Evolutionary conservation across 495 filamentous ascomycete species (phyloP).

Genomic region (Xanthoparmelia taractica): DNA sequence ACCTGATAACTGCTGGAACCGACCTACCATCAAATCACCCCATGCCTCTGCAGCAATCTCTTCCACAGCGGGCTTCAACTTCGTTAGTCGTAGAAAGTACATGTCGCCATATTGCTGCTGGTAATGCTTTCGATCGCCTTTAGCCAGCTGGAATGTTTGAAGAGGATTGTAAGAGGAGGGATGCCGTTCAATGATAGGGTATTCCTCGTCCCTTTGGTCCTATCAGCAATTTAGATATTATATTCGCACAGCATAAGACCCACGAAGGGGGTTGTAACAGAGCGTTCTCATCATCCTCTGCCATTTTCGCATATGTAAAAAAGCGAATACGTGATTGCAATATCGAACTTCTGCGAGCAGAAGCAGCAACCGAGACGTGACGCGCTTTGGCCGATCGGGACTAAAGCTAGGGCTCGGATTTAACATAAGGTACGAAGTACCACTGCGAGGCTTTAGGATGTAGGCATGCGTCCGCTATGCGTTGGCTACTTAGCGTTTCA

Average conservation of each 20-base stretch:
- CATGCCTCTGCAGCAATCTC: constrained; percentile 64
- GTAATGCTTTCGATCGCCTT: constrained; percentile 65
- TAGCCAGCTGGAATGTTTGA: constrained; percentile 61
- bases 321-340: background rate
- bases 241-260: background rate
- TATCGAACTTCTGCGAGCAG: background rate
- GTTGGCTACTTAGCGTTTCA: too few species aligned
- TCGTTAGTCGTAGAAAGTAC: constrained; percentile 87
- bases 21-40: constrained; percentile 56
- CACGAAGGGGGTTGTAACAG: constrained; percentile 18
- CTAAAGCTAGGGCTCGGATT: background rate
- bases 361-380: too few species aligned
- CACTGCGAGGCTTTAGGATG: too few species aligned
- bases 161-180: constrained; percentile 67
- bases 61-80: constrained; percentile 79
- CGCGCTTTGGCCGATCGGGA: background rate
- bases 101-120: constrained; percentile 94
- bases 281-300: constrained; percentile 4
- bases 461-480: too few species aligned
- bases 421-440: too few species aligned
- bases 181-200: constrained; percentile 38
- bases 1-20: constrained; percentile 1
- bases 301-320: background rate
- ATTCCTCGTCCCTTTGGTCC: constrained; percentile 36
- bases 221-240: constrained; percentile 3